Evolutionary conservation across 83 land plant genomes (phyloP).

Genomic region (Thuja plicata): DNA sequence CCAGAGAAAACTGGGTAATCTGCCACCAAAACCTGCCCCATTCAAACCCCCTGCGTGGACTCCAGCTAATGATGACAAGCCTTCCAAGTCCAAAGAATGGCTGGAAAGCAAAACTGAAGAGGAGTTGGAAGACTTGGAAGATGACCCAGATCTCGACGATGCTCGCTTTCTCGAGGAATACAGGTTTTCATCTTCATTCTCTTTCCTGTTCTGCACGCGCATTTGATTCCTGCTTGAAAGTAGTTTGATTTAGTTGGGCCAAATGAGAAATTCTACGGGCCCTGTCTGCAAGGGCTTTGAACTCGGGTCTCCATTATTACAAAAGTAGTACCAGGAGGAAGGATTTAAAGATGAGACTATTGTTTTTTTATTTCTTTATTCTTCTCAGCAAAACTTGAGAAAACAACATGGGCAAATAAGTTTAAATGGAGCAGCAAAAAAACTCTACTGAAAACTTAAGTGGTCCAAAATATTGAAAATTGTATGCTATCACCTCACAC

Average conservation of each 20-base stretch:
- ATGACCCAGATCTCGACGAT: conserved; percentile 78
- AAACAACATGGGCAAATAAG: background rate
- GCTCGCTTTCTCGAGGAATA: conserved; percentile 94
- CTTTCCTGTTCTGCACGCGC: background rate
- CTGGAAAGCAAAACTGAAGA: conserved; percentile 72
- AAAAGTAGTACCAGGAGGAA: background rate
- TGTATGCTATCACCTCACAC: background rate
- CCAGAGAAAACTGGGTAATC: conserved; percentile 88
- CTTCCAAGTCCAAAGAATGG: conserved; percentile 70
- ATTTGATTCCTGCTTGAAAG: background rate
- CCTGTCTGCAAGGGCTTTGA: background rate
- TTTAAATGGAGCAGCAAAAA: background rate
- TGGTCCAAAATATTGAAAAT: background rate
- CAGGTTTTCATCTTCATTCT: conserved; percentile 37
- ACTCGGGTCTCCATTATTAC: background rate
- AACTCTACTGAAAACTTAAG: background rate
- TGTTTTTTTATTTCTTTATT: background rate
- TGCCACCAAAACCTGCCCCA: conserved; percentile 77
- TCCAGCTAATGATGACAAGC: conserved; percentile 53
- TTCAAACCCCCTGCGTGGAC: conserved; percentile 75
- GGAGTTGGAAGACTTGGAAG: conserved; percentile 88
- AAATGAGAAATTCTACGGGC: background rate
- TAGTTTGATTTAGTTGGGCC: background rate
- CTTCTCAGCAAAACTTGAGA: background rate
- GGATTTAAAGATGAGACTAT: background rate